Percentiles rank a stretch among this genome's conserved stretches.
Conservation (phyloP, 2,329 filamentous ascomycete genomes). For the Annulohypoxylon truncatum region DNA sequence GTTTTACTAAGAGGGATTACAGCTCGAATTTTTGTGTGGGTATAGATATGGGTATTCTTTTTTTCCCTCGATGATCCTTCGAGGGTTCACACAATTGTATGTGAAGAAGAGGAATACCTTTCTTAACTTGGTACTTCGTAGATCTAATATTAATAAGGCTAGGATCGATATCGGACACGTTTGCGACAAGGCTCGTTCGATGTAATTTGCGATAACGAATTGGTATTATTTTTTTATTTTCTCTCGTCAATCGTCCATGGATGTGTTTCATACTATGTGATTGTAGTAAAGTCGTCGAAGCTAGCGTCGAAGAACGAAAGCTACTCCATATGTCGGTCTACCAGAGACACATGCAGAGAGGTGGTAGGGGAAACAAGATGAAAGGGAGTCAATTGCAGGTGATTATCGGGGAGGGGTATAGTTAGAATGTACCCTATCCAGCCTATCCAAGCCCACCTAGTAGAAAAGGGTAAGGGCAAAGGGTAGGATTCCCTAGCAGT, state of each 20-base stretch:
- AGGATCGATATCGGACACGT: constrained; percentile 22
- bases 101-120: constrained; percentile 8
- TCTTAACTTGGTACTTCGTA: constrained; percentile 25
- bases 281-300: constrained; percentile 9
- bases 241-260: constrained; percentile 4
- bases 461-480: background rate
- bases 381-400: background rate
- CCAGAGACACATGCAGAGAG: constrained; percentile 20
- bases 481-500: background rate
- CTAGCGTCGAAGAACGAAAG: constrained; percentile 21
- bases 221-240: background rate
- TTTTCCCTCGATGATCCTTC: constrained; percentile 18
- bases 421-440: background rate
- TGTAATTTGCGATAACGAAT: constrained; percentile 11
- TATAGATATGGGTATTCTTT: background rate
- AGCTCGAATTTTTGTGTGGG: constrained; percentile 23
- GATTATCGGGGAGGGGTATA: background rate
- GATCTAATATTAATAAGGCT: constrained; percentile 20
- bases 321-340: constrained; percentile 1
- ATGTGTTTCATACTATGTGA: constrained; percentile 3
- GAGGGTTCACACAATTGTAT: constrained; percentile 3
- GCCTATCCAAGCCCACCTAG: background rate
- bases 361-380: background rate
- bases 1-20: constrained; percentile 1
- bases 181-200: constrained; percentile 18